These are phyloP conservation scores for Zasmidium cellare DNA, from an alignment of 2,329 filamentous ascomycete genomes.

Conservation along the genomic window DNA sequence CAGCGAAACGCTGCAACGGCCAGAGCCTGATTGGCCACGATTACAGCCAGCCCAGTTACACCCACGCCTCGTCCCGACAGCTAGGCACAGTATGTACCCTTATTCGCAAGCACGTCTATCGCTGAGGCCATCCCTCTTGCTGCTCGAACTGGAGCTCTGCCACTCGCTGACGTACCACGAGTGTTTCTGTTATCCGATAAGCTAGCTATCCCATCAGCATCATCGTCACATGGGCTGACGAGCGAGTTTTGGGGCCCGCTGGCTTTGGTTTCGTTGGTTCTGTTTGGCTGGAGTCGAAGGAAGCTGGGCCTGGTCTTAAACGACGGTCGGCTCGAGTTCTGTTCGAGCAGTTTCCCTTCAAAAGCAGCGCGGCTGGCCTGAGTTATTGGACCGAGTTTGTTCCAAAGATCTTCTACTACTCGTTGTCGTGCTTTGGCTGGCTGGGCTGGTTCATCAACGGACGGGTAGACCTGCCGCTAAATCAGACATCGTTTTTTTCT, in stretches of 20 bases:
- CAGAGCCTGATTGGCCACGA: neutral
- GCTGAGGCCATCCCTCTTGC: neutral
- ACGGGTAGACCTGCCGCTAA: slow-evolving; percentile 5
- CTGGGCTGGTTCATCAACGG: neutral
- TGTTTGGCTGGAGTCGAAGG: neutral
- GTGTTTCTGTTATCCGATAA: slow-evolving; percentile 13
- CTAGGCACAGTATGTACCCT: neutral
- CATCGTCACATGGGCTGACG: neutral
- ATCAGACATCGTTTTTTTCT: neutral
- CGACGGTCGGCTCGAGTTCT: no score
- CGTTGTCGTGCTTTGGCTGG: neutral
- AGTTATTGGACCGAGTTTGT: neutral
- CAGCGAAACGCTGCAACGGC: neutral
- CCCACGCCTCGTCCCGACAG: neutral
- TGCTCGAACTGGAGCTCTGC: neutral
- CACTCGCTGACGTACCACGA: slow-evolving; percentile 5
- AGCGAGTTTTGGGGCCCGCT: no score
- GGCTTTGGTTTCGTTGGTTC: no score
- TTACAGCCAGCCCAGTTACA: neutral
- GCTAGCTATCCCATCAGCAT: neutral
- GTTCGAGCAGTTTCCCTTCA: no score
- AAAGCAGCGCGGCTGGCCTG: neutral
- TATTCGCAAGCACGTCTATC: neutral
- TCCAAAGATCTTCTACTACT: neutral
- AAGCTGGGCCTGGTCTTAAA: neutral